phyloP scores from a whole-genome alignment of 2,329 filamentous ascomycete genomes.

The Fusarium siculi region DNA sequence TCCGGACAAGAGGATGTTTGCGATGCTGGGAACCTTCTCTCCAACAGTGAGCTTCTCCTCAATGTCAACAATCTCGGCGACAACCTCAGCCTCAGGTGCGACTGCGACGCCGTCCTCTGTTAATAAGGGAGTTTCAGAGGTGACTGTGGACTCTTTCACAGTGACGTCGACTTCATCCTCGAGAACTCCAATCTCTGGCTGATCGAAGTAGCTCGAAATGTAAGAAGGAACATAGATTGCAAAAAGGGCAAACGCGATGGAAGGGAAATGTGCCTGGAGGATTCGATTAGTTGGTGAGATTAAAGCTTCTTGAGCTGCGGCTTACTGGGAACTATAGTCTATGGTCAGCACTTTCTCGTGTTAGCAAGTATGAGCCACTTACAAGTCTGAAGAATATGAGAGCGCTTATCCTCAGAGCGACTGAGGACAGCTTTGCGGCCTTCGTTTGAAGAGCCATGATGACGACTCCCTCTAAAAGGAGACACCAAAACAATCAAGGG shows the following conservation, averaged over 20 bases:
- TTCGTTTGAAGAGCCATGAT: slow-evolving; percentile 48
- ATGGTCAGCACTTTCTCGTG: slow-evolving; percentile 21
- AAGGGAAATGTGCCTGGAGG: slow-evolving; percentile 55
- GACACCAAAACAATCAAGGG: slow-evolving; percentile 15
- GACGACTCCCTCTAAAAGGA: slow-evolving; percentile 19
- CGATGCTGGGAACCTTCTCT: slow-evolving; percentile 64
- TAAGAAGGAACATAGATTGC: slow-evolving; percentile 74
- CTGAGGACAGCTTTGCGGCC: slow-evolving; percentile 50
- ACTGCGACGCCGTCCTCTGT: slow-evolving; percentile 47
- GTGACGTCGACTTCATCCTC: slow-evolving; percentile 69
- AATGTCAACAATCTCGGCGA: slow-evolving; percentile 66
- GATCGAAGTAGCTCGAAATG: slow-evolving; percentile 65
- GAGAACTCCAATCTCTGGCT: slow-evolving; percentile 67
- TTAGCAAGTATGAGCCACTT: slow-evolving; percentile 22
- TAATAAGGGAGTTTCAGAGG: slow-evolving; percentile 41
- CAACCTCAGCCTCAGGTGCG: slow-evolving; percentile 49
- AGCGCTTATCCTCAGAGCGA: slow-evolving; percentile 51
- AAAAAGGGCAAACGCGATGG: slow-evolving; percentile 69
- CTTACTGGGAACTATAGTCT: slow-evolving; percentile 51
- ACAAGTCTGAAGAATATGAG: slow-evolving; percentile 53
- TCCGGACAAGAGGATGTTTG: slow-evolving; percentile 78
- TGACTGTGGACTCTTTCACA: slow-evolving; percentile 58
- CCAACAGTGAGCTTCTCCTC: slow-evolving; percentile 70
- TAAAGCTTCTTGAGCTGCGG: slow-evolving; percentile 3
- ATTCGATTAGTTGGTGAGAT: slow-evolving; percentile 23